Evolutionary conservation across 106 monocot genomes (phyloP).

Genomic region (Acanthochlamys bracteata): DNA sequence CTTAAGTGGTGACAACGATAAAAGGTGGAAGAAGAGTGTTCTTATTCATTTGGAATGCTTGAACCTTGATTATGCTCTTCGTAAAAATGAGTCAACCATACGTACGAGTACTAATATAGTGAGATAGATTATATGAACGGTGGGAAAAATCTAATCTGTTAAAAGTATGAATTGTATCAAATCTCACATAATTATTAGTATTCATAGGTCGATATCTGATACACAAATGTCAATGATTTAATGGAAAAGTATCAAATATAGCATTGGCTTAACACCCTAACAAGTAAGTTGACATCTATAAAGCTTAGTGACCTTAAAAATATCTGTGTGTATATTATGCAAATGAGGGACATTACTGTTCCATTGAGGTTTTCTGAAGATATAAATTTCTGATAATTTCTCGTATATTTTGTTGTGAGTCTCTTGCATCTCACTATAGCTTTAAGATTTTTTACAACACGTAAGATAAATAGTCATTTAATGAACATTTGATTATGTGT

Average conservation of each 20-base stretch:
- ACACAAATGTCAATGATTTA: neutral
- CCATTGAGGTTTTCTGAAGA: neutral
- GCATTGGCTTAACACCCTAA: slow-evolving; percentile 5
- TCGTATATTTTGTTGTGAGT: slow-evolving; percentile 12
- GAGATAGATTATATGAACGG: neutral
- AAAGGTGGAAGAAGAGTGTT: neutral
- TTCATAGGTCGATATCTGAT: slow-evolving; percentile 3
- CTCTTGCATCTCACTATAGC: slow-evolving; percentile 3
- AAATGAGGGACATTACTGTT: slow-evolving; percentile 1
- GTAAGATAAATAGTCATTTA: slow-evolving; percentile 3
- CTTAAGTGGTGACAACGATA: neutral
- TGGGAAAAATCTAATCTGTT: slow-evolving; percentile 10
- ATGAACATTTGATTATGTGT: slow-evolving; percentile 13
- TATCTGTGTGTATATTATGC: slow-evolving; percentile 10
- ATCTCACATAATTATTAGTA: neutral
- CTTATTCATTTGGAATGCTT: neutral
- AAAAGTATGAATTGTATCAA: slow-evolving; percentile 7
- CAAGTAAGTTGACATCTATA: neutral
- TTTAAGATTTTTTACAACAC: slow-evolving; percentile 20
- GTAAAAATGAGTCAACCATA: neutral
- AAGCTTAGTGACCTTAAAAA: neutral
- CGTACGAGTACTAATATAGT: neutral
- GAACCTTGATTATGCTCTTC: neutral
- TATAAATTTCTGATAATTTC: slow-evolving; percentile 6
- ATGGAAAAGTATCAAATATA: neutral